Evolutionary conservation across 2,329 filamentous ascomycete species (phyloP), one percentile per base, ranked within the genome.

Genomic region (Penicillium sp.): DNA sequence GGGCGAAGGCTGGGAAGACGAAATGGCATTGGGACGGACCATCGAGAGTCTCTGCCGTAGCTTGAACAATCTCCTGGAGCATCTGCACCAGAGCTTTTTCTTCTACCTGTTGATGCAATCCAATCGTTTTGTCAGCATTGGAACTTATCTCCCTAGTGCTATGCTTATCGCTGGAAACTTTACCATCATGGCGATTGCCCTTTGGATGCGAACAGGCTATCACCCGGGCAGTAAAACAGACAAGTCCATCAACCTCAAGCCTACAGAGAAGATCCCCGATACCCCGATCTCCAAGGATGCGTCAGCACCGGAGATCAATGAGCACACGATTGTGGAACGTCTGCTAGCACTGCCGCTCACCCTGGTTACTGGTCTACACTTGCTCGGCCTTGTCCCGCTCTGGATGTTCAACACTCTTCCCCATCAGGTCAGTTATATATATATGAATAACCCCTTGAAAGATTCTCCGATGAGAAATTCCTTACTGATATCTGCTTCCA

Each of bases 11-110:
- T 96, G 92, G 91, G 91, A 97, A 69, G 94, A 99, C 71, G 94
- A 97, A 75, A 97, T 97, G 90, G 89, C 89, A 9, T 85, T 99
- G 70, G 94, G 94, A 6, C 83, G 92, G 52, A 87, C 92, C 0
- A 82, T 97, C 4, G 94, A 99, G 76, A 92, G 92, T 66, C 84
- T 94, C 3, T 96, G 96, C 73, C 84, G 94, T 66, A 96, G 91
- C 72, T 79, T 99, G 74, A 99, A 99, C 77, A 99, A 99, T 69
- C 78, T 99, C 55, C 83, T 99, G 29, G 94, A 99, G 76, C 92
- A 99, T 71, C 81, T 99, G 58, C 94, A 99, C 72, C 94, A 99
- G 77, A 97, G 92, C 73, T 99, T 99, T 80, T 99, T 99, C 83
- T 97, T 99, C 77, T 99, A 99, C 73, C 80, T 99, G 49, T 82